phyloP scores from a whole-genome alignment of 306 rosid genomes.

The Vigna unguiculata region DNA sequence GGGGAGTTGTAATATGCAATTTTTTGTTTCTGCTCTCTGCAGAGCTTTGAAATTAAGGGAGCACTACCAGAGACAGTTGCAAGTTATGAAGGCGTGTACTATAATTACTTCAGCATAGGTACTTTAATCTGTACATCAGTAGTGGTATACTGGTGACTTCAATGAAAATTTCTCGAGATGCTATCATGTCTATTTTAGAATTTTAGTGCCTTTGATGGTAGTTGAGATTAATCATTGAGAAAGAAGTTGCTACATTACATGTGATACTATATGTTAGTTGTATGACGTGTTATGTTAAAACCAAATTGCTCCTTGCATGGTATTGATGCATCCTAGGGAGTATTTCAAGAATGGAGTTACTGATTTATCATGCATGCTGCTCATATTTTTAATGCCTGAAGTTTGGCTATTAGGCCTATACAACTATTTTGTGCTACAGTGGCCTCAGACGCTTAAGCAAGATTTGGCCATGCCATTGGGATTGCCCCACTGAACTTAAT shows the following conservation, averaged over 20 bases:
- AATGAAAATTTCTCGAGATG: conserved; percentile 30
- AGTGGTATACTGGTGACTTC: conserved; percentile 23
- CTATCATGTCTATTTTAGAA: conserved; percentile 28
- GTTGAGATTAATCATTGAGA: conserved; percentile 25
- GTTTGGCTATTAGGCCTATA: conserved; percentile 24
- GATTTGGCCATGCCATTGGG: conserved; percentile 12
- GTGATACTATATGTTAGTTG: conserved; percentile 33
- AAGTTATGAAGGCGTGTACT: conserved; percentile 88
- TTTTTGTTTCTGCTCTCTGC: conserved; percentile 49
- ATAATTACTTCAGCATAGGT: conserved; percentile 98
- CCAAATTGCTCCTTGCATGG: conserved; percentile 33
- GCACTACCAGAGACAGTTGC: conserved; percentile 67
- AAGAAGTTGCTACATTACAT: conserved; percentile 26
- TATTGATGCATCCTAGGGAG: conserved; percentile 17
- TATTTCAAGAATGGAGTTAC: conserved; percentile 36
- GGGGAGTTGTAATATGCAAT: conserved; percentile 29
- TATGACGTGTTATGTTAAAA: conserved; percentile 22
- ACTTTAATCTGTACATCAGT: conserved; percentile 38
- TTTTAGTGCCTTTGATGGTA: background rate
- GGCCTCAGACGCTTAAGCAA: conserved; percentile 33
- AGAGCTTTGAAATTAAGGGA: conserved; percentile 82
- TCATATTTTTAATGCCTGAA: conserved; percentile 2
- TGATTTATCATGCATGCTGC: conserved; percentile 28
- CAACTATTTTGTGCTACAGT: conserved; percentile 33
- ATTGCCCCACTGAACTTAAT: conserved; percentile 38